Conservation (phyloP, 2,329 filamentous ascomycete species). For the Chaetomium globosum region DNA sequence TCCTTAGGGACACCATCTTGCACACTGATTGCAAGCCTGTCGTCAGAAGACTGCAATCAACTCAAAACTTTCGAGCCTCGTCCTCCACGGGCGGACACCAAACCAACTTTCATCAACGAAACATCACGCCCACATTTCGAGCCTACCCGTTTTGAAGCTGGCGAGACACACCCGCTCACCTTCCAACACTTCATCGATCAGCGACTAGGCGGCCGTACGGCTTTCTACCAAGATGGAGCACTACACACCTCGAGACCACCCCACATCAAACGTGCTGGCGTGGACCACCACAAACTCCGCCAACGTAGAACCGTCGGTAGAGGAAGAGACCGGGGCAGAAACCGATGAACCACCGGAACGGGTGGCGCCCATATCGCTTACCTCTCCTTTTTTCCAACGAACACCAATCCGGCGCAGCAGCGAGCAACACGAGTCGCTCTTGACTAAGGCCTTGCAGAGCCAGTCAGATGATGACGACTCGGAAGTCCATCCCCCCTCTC, state of each 20-base stretch:
- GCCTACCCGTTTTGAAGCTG: not conserved
- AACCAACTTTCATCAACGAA: conserved; percentile 5
- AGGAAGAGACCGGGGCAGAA: conserved; percentile 71
- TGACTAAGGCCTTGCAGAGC: conserved; percentile 80
- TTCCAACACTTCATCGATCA: conserved; percentile 14
- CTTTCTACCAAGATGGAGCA: conserved; percentile 42
- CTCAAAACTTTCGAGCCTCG: conserved; percentile 29
- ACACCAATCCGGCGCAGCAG: conserved; percentile 52
- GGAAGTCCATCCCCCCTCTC: conserved; percentile 43
- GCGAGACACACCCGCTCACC: conserved; percentile 18
- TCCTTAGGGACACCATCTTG: conserved; percentile 47
- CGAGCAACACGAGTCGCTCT: conserved; percentile 73
- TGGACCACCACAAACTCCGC: conserved; percentile 49
- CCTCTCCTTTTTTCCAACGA: conserved; percentile 50
- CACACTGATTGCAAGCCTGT: conserved; percentile 34
- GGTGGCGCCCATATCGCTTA: conserved; percentile 36
- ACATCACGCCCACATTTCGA: not conserved
- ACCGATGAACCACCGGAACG: conserved; percentile 85
- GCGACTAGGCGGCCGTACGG: conserved; percentile 12
- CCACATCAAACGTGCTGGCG: conserved; percentile 49
- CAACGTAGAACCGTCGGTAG: conserved; percentile 48
- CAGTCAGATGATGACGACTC: conserved; percentile 61
- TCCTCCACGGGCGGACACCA: conserved; percentile 15
- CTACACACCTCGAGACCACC: conserved; percentile 43
- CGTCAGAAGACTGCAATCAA: conserved; percentile 36